Percentiles rank a stretch among this genome's conserved stretches.
Conservation (phyloP, 345 rosid genomes). For the Linum trigynum region DNA sequence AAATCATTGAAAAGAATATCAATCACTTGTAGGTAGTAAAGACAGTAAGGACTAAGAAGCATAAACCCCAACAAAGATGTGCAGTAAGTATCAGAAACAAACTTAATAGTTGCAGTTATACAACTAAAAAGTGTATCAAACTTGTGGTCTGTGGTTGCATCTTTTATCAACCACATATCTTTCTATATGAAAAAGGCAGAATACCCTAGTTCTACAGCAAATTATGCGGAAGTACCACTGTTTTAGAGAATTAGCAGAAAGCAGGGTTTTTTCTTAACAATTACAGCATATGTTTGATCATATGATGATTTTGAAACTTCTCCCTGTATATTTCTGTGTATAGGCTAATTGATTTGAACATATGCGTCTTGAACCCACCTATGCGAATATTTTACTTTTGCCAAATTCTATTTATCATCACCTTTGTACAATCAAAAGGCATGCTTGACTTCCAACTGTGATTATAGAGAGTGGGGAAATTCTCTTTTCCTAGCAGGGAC, state of each 20-base stretch:
- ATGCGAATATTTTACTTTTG: not conserved
- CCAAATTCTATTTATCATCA: not conserved
- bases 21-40: slow-evolving; percentile 13
- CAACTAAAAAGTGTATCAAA: not conserved
- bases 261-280: not conserved
- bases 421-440: not conserved
- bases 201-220: not conserved
- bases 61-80: not conserved
- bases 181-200: not conserved
- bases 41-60: not conserved
- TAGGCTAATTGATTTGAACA: not conserved
- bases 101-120: not conserved
- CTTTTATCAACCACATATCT: not conserved
- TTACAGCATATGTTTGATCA: not conserved
- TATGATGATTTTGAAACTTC: not conserved
- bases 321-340: not conserved
- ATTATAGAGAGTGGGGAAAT: not conserved
- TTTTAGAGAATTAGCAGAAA: not conserved
- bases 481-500: not conserved
- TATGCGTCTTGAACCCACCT: not conserved
- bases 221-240: not conserved
- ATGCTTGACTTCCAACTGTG: not conserved
- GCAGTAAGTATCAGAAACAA: not conserved
- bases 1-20: not conserved
- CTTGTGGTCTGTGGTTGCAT: not conserved